These are phyloP conservation scores for Thuja plicata DNA, from an alignment of 83 land plant species.

Conservation along the genomic window DNA sequence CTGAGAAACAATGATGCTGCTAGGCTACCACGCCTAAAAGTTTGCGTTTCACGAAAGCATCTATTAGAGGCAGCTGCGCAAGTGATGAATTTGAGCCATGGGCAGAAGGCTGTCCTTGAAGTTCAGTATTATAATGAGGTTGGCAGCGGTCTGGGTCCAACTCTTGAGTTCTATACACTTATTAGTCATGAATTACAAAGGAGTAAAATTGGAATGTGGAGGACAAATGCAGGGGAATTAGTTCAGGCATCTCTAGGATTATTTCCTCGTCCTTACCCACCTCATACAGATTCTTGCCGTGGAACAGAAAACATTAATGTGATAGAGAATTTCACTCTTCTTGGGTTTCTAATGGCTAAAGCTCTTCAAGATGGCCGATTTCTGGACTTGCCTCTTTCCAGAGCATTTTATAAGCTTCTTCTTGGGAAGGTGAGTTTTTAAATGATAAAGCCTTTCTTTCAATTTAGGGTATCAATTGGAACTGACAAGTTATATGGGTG, in stretches of 20 bases:
- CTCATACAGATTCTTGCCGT: too few species aligned
- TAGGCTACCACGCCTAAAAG: conserved; percentile 21
- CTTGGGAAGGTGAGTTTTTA: conserved; percentile 74
- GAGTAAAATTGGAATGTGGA: conserved; percentile 33
- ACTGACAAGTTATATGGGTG: not conserved
- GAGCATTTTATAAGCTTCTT: conserved; percentile 79
- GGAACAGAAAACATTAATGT: too few species aligned
- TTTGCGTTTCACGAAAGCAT: conserved; percentile 34
- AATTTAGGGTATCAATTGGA: not conserved
- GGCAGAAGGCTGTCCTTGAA: conserved; percentile 50
- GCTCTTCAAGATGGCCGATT: conserved; percentile 94
- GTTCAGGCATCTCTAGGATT: not conserved
- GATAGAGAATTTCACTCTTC: conserved; percentile 69
- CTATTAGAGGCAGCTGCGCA: conserved; percentile 1
- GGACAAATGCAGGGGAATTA: conserved; percentile 34
- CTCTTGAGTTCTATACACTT: conserved; percentile 53
- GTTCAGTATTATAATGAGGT: conserved; percentile 55
- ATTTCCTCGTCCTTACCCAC: too few species aligned
- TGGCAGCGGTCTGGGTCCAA: conserved; percentile 54
- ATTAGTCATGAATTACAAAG: conserved; percentile 50
- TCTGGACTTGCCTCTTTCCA: conserved; percentile 86
- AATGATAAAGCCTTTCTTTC: not conserved
- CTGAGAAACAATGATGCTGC: too few species aligned
- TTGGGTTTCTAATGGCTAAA: conserved; percentile 88
- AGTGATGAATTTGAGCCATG: conserved; percentile 43